Conservation (phyloP, 441 rosid species). For the Pelargonium myrrhifolium region DNA sequence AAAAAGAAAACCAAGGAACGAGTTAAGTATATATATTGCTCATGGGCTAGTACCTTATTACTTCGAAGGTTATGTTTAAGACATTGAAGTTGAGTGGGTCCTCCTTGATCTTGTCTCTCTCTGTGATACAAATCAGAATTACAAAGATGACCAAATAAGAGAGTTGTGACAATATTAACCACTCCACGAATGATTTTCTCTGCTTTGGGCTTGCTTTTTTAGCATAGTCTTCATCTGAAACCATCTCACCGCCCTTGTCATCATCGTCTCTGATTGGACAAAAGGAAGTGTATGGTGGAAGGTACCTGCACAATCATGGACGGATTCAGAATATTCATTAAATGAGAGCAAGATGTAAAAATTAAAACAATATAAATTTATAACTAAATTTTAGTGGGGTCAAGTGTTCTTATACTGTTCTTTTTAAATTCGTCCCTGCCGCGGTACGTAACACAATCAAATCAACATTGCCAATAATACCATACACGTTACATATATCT, state of each 20-base stretch:
- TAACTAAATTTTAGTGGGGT: too few species aligned
- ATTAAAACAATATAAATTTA: too few species aligned
- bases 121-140: constrained; percentile 43
- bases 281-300: constrained; percentile 35
- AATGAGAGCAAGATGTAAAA: too few species aligned
- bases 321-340: too few species aligned
- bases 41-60: constrained; percentile 32
- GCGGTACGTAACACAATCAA: too few species aligned
- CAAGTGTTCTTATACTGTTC: too few species aligned
- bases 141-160: constrained; percentile 38
- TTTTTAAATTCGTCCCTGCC: too few species aligned
- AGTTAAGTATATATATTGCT: neutral
- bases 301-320: too few species aligned
- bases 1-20: too few species aligned
- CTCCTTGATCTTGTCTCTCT: constrained; percentile 35
- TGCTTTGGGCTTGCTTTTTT: neutral
- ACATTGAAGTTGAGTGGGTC: constrained; percentile 60
- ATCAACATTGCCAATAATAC: too few species aligned
- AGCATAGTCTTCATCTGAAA: neutral
- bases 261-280: constrained; percentile 21
- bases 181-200: constrained; percentile 11
- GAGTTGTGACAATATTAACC: constrained; percentile 30
- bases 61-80: constrained; percentile 46
- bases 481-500: too few species aligned
- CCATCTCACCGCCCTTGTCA: neutral